These are phyloP conservation scores for Themeda triandra DNA, from an alignment of 176 grass and related monocot genomes.

Conservation along the genomic window DNA sequence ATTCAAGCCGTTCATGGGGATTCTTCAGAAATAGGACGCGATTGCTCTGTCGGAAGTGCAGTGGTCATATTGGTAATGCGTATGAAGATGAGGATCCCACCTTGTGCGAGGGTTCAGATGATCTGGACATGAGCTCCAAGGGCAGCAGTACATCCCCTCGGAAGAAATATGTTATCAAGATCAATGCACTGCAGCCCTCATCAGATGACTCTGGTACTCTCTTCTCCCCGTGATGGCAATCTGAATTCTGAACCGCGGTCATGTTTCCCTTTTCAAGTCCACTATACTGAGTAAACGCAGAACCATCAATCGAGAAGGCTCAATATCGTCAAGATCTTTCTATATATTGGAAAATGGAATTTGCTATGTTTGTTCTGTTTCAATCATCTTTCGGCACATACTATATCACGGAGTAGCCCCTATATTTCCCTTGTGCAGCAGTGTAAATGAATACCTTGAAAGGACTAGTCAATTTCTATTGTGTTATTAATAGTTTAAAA, in stretches of 20 bases:
- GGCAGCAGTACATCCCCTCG: not conserved
- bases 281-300: not conserved
- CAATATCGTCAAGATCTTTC: not conserved
- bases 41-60: conserved; percentile 62
- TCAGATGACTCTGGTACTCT: conserved; percentile 24
- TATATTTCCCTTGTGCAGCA: not conserved
- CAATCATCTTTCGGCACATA: not conserved
- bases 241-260: not conserved
- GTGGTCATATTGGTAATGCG: conserved; percentile 40
- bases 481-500: not conserved
- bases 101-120: conserved; percentile 19
- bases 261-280: not conserved
- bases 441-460: conserved; percentile 14
- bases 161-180: conserved; percentile 74
- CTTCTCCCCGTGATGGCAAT: conserved; percentile 1
- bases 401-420: not conserved
- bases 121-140: conserved; percentile 6
- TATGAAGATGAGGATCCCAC: conserved; percentile 42
- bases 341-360: not conserved
- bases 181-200: conserved; percentile 55
- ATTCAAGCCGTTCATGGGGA: conserved; percentile 52
- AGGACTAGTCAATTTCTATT: not conserved
- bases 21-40: conserved; percentile 45
- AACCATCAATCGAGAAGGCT: not conserved
- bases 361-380: not conserved